A percentile compares a stretch with the other conserved stretches of the same genome.
These are phyloP conservation scores for Pugionium dolabratum DNA, from an alignment of 345 rosid species.

Conservation along the genomic window DNA sequence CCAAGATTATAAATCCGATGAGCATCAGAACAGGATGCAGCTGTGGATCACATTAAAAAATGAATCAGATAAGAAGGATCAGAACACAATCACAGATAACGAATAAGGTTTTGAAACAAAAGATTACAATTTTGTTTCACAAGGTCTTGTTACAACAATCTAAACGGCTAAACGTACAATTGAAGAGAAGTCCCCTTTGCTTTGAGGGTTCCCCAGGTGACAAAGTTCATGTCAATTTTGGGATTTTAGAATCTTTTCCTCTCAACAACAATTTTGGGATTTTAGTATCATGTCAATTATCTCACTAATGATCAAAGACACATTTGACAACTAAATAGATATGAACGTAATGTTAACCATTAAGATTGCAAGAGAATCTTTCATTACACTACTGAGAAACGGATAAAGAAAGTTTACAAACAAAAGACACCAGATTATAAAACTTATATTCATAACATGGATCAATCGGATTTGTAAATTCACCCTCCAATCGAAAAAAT, in stretches of 20 bases:
- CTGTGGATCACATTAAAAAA: slow-evolving; percentile 43
- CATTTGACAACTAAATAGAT: background rate
- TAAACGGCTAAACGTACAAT: background rate
- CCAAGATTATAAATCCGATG: slow-evolving; percentile 77
- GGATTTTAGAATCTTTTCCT: background rate
- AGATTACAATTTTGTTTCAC: background rate
- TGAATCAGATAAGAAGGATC: background rate
- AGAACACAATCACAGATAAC: slow-evolving; percentile 14
- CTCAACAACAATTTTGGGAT: background rate
- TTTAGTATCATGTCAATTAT: background rate
- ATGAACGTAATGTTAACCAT: background rate
- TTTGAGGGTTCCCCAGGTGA: background rate
- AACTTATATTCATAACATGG: background rate
- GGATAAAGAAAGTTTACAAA: background rate
- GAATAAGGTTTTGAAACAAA: background rate
- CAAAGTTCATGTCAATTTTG: background rate
- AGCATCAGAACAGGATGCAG: slow-evolving; percentile 92
- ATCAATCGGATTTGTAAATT: slow-evolving; percentile 1
- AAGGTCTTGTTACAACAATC: background rate
- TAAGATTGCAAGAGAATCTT: background rate
- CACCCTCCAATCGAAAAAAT: background rate
- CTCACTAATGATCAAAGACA: background rate
- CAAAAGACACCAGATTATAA: background rate
- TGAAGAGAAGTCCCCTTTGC: background rate
- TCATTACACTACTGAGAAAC: background rate